phyloP scores from a whole-genome alignment of 2,329 filamentous ascomycete genomes.

The Sporothrix pallida region DNA sequence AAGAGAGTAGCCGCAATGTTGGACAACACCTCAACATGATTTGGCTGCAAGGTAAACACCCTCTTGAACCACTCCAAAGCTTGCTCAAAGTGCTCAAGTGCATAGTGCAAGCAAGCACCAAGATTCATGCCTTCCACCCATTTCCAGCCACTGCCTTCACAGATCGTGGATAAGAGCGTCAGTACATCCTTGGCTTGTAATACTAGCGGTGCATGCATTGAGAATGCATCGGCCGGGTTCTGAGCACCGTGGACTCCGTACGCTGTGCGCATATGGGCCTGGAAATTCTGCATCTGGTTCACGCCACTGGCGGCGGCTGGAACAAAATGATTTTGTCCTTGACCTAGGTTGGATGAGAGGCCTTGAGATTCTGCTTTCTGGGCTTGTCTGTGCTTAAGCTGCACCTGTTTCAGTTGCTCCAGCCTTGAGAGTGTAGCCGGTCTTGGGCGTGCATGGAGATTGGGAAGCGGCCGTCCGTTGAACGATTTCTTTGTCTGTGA shows the following conservation, averaged over 20 bases:
- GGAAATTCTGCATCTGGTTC: conserved; percentile 33
- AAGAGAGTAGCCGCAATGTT: conserved; percentile 90
- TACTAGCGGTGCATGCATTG: conserved; percentile 47
- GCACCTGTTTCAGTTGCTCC: conserved; percentile 46
- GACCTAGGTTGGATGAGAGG: not conserved
- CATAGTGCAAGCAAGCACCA: conserved; percentile 90
- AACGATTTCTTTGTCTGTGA: conserved; percentile 63
- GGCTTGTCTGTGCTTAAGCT: conserved; percentile 25
- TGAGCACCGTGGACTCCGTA: conserved; percentile 33
- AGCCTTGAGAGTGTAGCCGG: conserved; percentile 63
- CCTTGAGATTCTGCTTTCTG: conserved; percentile 20
- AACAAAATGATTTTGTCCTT: not conserved
- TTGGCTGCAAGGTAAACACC: conserved; percentile 61
- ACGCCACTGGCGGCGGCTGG: conserved; percentile 19
- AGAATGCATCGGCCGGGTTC: conserved; percentile 40
- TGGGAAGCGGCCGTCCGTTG: conserved; percentile 48
- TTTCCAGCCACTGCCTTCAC: conserved; percentile 79
- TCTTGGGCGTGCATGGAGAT: conserved; percentile 51
- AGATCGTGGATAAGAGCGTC: conserved; percentile 73
- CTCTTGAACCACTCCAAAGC: conserved; percentile 76
- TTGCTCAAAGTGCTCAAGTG: conserved; percentile 80
- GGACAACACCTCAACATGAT: conserved; percentile 88
- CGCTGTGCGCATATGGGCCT: conserved; percentile 33
- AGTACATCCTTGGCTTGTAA: conserved; percentile 69
- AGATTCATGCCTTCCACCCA: conserved; percentile 95